Conservation (phyloP, 257 asterid species). For the Eucommia ulmoides region DNA sequence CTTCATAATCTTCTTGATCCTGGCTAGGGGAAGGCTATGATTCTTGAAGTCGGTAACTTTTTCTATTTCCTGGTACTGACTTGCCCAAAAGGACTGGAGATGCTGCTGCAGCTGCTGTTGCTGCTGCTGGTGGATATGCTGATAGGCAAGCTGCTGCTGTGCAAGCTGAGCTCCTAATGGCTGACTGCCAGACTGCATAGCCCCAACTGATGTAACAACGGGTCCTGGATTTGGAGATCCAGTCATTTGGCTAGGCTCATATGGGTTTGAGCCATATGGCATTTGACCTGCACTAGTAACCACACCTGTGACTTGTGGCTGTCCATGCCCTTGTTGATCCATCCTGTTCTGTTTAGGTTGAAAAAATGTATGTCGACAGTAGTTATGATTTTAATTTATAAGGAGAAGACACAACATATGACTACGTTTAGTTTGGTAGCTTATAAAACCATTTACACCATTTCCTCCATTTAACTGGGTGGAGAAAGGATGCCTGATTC, state of each 20-base stretch:
- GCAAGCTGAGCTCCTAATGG: slow-evolving; percentile 6
- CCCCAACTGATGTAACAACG: neutral
- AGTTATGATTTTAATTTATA: too few relatives aligned
- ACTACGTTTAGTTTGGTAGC: too few relatives aligned
- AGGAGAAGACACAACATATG: too few relatives aligned
- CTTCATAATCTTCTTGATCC: slow-evolving; percentile 29
- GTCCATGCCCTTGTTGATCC: slow-evolving; percentile 15
- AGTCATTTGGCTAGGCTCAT: slow-evolving; percentile 8
- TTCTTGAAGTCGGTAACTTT: slow-evolving; percentile 15
- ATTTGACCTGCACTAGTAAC: slow-evolving; percentile 4
- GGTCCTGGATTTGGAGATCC: slow-evolving; percentile 7
- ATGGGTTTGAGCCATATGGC: slow-evolving; percentile 5
- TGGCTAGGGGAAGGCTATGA: slow-evolving; percentile 24
- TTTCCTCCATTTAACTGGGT: too few relatives aligned
- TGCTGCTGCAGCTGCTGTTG: slow-evolving; percentile 7
- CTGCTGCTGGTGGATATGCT: slow-evolving; percentile 15
- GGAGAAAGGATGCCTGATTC: too few relatives aligned
- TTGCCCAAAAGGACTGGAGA: slow-evolving; percentile 12
- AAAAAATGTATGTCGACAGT: too few relatives aligned
- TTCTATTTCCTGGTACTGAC: slow-evolving; percentile 10
- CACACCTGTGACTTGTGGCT: slow-evolving; percentile 5
- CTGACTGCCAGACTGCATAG: slow-evolving; percentile 6
- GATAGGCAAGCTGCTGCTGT: slow-evolving; percentile 6
- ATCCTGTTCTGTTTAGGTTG: slow-evolving; percentile 5
- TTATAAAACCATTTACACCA: too few relatives aligned